Evolutionary conservation across 805 yeast species (phyloP).

Genomic region (Saturnispora sekii): DNA sequence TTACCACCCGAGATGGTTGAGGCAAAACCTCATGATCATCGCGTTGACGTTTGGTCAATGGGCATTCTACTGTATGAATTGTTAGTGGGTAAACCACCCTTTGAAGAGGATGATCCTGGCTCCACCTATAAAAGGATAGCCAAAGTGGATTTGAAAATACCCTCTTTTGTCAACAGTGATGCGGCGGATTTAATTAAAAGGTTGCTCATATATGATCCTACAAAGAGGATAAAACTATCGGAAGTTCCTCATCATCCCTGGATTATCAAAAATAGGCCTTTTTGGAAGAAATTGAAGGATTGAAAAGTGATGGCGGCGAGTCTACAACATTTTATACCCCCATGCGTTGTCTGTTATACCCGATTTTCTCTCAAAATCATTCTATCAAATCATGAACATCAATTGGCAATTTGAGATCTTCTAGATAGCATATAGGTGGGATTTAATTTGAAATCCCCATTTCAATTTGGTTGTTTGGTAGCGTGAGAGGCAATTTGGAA

Average conservation of each 20-base stretch:
- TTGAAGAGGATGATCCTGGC: slow-evolving; percentile 71
- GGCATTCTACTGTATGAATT: slow-evolving; percentile 84
- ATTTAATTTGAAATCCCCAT: no score
- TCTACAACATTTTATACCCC: no score
- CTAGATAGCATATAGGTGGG: no score
- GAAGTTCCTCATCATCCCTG: slow-evolving; percentile 75
- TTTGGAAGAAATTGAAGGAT: slow-evolving; percentile 35
- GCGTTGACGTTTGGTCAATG: slow-evolving; percentile 87
- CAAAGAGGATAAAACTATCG: slow-evolving; percentile 47
- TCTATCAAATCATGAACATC: no score
- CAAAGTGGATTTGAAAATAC: slow-evolving; percentile 65
- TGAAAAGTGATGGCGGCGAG: background rate
- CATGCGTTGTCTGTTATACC: no score
- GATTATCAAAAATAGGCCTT: slow-evolving; percentile 55
- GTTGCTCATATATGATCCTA: slow-evolving; percentile 62
- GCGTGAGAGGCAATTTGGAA: no score
- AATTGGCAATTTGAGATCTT: no score
- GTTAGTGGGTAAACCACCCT: slow-evolving; percentile 84
- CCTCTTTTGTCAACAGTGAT: slow-evolving; percentile 56
- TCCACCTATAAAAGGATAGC: slow-evolving; percentile 75
- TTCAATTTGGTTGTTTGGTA: no score
- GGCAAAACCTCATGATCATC: slow-evolving; percentile 63
- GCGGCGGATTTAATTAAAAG: slow-evolving; percentile 66
- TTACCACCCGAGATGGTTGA: slow-evolving; percentile 94
- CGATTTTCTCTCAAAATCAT: no score